These are phyloP conservation scores for Corchorus olitorius DNA, from an alignment of 345 rosid genomes.

Conservation along the genomic window DNA sequence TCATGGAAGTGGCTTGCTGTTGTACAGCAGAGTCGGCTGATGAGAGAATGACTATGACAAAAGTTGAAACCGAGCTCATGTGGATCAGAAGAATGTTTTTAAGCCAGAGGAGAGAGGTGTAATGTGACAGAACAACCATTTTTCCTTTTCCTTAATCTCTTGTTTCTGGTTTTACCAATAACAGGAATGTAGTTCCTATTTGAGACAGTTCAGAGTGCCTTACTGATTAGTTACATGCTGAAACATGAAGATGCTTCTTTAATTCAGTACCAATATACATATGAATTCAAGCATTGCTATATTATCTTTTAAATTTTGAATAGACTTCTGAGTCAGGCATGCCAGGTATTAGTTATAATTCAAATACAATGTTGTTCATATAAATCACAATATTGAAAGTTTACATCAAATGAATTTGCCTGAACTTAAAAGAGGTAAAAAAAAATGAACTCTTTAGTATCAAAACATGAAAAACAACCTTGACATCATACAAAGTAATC, in stretches of 20 bases:
- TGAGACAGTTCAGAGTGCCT: not conserved
- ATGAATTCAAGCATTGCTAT: too few relatives aligned
- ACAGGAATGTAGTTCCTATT: not conserved
- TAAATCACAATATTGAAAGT: not conserved
- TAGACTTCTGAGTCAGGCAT: not conserved
- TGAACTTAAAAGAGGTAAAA: not conserved
- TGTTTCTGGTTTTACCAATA: not conserved
- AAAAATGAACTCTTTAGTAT: not conserved
- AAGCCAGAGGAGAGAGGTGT: not conserved
- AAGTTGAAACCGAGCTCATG: not conserved
- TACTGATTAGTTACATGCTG: not conserved
- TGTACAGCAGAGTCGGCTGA: slow-evolving; percentile 1
- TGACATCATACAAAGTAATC: not conserved
- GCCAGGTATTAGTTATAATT: not conserved
- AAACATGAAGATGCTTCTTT: not conserved
- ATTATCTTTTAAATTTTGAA: too few relatives aligned
- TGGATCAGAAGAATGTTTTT: not conserved
- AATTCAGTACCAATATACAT: not conserved
- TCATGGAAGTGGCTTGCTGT: not conserved
- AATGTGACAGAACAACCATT: not conserved
- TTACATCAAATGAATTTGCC: not conserved
- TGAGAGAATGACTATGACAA: slow-evolving; percentile 10
- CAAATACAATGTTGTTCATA: not conserved
- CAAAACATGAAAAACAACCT: not conserved
- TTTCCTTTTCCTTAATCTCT: not conserved